Evolutionary conservation across 2,329 filamentous ascomycete genomes (phyloP).

Genomic region (Rutstroemia sp.): DNA sequence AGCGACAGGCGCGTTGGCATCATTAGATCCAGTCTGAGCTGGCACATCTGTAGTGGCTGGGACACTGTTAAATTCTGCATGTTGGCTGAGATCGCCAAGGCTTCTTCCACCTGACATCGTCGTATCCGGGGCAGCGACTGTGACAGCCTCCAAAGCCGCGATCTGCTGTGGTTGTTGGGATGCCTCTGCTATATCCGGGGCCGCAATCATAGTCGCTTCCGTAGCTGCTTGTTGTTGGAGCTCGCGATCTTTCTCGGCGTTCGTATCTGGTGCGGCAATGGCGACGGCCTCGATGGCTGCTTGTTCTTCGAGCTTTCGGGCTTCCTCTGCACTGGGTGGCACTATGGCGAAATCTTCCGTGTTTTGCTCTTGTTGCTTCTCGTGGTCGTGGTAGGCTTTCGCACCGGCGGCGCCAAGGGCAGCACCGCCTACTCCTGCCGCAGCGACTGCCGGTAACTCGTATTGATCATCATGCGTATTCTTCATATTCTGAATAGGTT

Average conservation of each 20-base stretch:
- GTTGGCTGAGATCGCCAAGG: constrained; percentile 11
- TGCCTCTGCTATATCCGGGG: constrained; percentile 6
- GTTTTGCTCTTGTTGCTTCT: constrained; percentile 13
- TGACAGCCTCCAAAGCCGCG: not conserved
- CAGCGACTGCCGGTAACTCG: constrained; percentile 9
- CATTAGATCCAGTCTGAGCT: not conserved
- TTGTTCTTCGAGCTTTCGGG: constrained; percentile 9
- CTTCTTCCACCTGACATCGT: constrained; percentile 21
- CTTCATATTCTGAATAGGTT: constrained; percentile 21
- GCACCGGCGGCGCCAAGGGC: constrained; percentile 13
- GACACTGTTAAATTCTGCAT: not conserved
- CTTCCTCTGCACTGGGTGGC: constrained; percentile 18
- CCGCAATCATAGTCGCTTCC: constrained; percentile 11
- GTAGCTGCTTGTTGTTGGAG: constrained; percentile 14
- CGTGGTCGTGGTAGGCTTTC: constrained; percentile 15
- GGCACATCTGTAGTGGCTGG: not conserved
- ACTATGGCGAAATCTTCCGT: constrained; percentile 19
- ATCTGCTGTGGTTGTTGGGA: not conserved
- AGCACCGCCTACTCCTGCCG: constrained; percentile 19
- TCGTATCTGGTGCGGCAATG: constrained; percentile 22
- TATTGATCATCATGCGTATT: constrained; percentile 2
- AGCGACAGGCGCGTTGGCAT: constrained; percentile 10
- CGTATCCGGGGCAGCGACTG: constrained; percentile 4
- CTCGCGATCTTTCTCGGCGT: constrained; percentile 1
- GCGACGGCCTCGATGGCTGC: constrained; percentile 20